Conservation (phyloP, 768 basidiomycete species). For the Brasilioporus rufonigricans region DNA sequence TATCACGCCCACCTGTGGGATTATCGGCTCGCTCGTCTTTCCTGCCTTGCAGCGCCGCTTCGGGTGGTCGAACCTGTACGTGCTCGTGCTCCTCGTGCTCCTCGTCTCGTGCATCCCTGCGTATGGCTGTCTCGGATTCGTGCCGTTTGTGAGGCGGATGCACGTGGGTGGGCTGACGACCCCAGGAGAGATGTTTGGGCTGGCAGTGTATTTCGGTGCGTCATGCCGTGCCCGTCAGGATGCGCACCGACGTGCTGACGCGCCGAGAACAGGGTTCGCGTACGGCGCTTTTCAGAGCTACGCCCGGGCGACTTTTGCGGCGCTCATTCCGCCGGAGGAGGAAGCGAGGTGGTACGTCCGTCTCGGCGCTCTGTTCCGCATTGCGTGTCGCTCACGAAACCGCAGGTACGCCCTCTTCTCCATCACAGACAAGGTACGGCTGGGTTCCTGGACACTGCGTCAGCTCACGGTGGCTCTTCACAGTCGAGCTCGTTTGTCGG, state of each 20-base stretch:
- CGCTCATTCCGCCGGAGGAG: conserved; percentile 82
- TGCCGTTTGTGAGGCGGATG: conserved; percentile 47
- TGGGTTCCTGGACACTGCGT: too few species aligned
- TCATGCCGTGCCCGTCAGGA: background rate
- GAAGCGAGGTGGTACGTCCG: conserved; percentile 78
- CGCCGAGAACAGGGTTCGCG: conserved; percentile 47
- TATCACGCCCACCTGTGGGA: conserved; percentile 75
- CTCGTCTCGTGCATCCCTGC: conserved; percentile 66
- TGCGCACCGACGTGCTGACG: background rate
- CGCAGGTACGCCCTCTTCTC: conserved; percentile 72
- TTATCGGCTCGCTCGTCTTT: conserved; percentile 81
- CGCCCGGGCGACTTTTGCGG: conserved; percentile 82
- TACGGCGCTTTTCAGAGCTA: conserved; percentile 93
- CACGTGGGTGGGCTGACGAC: conserved; percentile 75
- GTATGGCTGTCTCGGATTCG: conserved; percentile 83
- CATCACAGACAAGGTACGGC: conserved; percentile 79
- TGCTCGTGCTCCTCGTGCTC: conserved; percentile 66
- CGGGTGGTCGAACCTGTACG: conserved; percentile 62
- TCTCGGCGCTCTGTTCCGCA: too few species aligned
- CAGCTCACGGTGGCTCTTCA: background rate
- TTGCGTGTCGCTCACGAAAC: background rate
- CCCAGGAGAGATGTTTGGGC: conserved; percentile 78
- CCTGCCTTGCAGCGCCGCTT: conserved; percentile 67
- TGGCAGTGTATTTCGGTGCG: conserved; percentile 80
- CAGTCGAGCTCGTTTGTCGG: conserved; percentile 93